Conservation (phyloP, 805 yeast genomes). For the Metschnikowia gelsemii region DNA sequence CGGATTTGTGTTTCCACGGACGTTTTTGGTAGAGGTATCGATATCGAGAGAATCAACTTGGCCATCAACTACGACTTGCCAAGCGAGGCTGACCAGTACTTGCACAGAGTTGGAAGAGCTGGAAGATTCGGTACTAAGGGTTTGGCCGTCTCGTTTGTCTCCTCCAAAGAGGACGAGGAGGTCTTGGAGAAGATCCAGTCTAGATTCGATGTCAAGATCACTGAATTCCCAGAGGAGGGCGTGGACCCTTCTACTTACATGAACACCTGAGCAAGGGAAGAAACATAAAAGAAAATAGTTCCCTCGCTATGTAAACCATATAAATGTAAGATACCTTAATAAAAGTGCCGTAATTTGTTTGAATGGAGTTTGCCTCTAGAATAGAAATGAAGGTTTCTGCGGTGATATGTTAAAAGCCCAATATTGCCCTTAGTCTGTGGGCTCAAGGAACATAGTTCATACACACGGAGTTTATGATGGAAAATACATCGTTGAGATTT, state of each 20-base stretch:
- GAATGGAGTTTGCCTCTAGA: too few relatives aligned
- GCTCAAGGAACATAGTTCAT: slow-evolving; percentile 9
- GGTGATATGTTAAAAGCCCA: too few relatives aligned
- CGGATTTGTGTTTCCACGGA: slow-evolving; percentile 98
- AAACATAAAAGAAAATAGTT: background rate
- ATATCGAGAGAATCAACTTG: slow-evolving; percentile 96
- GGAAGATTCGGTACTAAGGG: slow-evolving; percentile 99
- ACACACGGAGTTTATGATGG: slow-evolving; percentile 18
- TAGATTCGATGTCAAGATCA: slow-evolving; percentile 92
- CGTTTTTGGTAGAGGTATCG: slow-evolving; percentile 99
- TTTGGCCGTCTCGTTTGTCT: slow-evolving; percentile 87
- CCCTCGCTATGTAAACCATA: too few relatives aligned
- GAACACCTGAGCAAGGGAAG: slow-evolving; percentile 64
- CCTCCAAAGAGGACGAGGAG: slow-evolving; percentile 83
- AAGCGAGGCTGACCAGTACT: slow-evolving; percentile 93
- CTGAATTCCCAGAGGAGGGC: slow-evolving; percentile 97
- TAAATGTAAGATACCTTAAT: too few relatives aligned
- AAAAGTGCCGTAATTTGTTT: too few relatives aligned
- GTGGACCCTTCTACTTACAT: slow-evolving; percentile 96
- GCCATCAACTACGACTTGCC: slow-evolving; percentile 98
- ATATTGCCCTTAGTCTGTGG: too few relatives aligned
- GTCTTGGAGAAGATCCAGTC: slow-evolving; percentile 91
- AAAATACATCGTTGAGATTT: slow-evolving; percentile 15
- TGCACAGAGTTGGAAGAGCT: slow-evolving; percentile 99
- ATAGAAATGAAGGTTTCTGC: too few relatives aligned